Percentiles rank a stretch among this genome's conserved stretches.
These are phyloP conservation scores for Trichoderma endophyticum DNA, from an alignment of 2,329 filamentous ascomycete genomes.

Conservation along the genomic window DNA sequence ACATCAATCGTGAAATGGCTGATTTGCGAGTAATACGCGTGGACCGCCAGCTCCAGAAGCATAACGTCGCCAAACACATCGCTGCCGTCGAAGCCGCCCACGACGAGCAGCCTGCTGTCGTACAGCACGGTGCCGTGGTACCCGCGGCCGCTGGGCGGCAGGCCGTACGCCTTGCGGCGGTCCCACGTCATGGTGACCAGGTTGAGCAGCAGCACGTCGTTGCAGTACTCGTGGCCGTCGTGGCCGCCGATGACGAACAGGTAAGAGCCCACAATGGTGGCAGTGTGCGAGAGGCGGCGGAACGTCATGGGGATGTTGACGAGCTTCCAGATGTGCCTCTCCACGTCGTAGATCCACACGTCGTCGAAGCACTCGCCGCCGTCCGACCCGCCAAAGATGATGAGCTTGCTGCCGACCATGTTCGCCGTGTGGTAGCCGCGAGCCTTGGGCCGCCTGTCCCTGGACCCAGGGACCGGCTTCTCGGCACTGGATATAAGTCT, in stretches of 20 bases:
- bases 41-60: slow-evolving; percentile 65
- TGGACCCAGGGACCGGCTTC: slow-evolving; percentile 27
- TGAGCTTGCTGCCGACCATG: slow-evolving; percentile 69
- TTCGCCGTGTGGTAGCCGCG: slow-evolving; percentile 70
- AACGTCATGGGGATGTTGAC: slow-evolving; percentile 60
- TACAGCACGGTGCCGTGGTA: slow-evolving; percentile 66
- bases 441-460: slow-evolving; percentile 55
- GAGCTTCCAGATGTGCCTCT: slow-evolving; percentile 56
- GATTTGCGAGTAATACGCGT: slow-evolving; percentile 71
- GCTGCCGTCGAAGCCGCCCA: slow-evolving; percentile 65
- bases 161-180: slow-evolving; percentile 60
- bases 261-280: slow-evolving; percentile 67
- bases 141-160: slow-evolving; percentile 59
- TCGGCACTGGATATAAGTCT: slow-evolving; percentile 56
- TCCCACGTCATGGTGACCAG: slow-evolving; percentile 75
- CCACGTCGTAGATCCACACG: slow-evolving; percentile 70
- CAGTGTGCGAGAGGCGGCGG: slow-evolving; percentile 64
- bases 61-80: slow-evolving; percentile 67
- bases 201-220: slow-evolving; percentile 66
- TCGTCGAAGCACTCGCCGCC: slow-evolving; percentile 70
- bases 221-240: slow-evolving; percentile 67
- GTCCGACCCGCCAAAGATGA: slow-evolving; percentile 68
- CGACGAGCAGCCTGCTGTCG: slow-evolving; percentile 61
- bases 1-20: slow-evolving; percentile 70
- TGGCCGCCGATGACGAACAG: slow-evolving; percentile 69